phyloP scores from a whole-genome alignment of 1,139 yeast species.

The Entelexis paramagnoliae region DNA sequence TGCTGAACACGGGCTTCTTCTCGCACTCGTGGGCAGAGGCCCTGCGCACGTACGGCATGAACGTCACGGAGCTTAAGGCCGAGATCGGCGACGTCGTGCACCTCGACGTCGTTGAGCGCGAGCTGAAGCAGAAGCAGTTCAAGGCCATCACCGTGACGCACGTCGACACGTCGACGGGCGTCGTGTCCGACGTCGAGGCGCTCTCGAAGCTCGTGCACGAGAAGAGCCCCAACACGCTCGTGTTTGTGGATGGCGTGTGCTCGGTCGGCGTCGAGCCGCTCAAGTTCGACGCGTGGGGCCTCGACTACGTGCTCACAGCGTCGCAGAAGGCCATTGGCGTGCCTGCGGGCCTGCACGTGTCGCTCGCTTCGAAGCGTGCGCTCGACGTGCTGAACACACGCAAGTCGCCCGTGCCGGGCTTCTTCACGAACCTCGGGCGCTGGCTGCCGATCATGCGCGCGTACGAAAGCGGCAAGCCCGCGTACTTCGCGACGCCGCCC shows the following conservation, averaged over 20 bases:
- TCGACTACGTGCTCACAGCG: slow-evolving; percentile 81
- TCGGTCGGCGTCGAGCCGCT: slow-evolving; percentile 82
- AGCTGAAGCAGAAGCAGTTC: slow-evolving; percentile 48
- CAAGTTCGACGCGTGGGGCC: slow-evolving; percentile 80
- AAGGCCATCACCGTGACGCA: slow-evolving; percentile 77
- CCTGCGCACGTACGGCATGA: slow-evolving; percentile 61
- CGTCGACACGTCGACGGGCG: slow-evolving; percentile 94
- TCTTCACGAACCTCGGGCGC: slow-evolving; percentile 65
- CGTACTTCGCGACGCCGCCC: slow-evolving; percentile 92
- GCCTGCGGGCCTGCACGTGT: slow-evolving; percentile 82
- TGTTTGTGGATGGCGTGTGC: slow-evolving; percentile 90
- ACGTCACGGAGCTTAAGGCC: slow-evolving; percentile 47
- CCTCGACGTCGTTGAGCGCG: slow-evolving; percentile 43
- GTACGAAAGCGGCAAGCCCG: slow-evolving; percentile 70
- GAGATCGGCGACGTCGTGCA: slow-evolving; percentile 72
- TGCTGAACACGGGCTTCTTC: slow-evolving; percentile 87
- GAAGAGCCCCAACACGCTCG: slow-evolving; percentile 66
- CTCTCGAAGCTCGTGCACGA: slow-evolving; percentile 52
- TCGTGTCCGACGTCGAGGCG: slow-evolving; percentile 59
- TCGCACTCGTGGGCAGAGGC: slow-evolving; percentile 80
- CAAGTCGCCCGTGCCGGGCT: slow-evolving; percentile 49
- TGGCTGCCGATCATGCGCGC: slow-evolving; percentile 88
- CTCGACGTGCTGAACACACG: slow-evolving; percentile 44
- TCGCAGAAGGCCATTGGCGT: slow-evolving; percentile 94
- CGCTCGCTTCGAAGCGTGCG: slow-evolving; percentile 68